A percentile compares a stretch with the other conserved stretches of the same genome.
Conservation (phyloP, 2,329 filamentous ascomycete species). For the Trichothecium roseum region DNA sequence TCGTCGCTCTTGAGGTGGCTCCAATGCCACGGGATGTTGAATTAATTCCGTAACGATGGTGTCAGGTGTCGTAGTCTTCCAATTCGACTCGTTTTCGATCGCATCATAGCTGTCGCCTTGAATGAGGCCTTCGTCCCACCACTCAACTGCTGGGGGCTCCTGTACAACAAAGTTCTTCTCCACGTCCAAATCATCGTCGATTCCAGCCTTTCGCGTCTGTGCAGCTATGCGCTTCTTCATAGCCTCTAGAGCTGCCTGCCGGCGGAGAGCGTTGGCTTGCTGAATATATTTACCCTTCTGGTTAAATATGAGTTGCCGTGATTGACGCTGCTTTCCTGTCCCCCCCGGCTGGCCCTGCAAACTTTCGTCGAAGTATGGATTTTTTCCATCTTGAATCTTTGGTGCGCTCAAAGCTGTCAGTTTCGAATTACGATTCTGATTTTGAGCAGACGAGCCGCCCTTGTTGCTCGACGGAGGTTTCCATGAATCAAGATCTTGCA, state of each 20-base stretch:
- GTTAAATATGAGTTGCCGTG: constrained; percentile 78
- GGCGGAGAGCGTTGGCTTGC: constrained; percentile 79
- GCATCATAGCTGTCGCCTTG: constrained; percentile 64
- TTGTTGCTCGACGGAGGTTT: constrained; percentile 30
- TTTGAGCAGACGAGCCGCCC: constrained; percentile 8
- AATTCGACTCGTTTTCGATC: constrained; percentile 51
- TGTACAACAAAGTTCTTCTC: constrained; percentile 86
- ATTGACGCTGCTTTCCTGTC: constrained; percentile 50
- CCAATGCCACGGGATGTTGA: constrained; percentile 83
- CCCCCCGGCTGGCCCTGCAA: constrained; percentile 47
- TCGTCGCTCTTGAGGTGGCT: constrained; percentile 84
- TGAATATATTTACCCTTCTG: constrained; percentile 96
- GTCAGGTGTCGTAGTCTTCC: constrained; percentile 70
- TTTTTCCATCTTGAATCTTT: constrained; percentile 3
- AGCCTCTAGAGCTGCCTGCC: constrained; percentile 79
- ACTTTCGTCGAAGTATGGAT: constrained; percentile 75
- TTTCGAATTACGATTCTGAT: not conserved
- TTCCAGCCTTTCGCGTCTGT: constrained; percentile 77
- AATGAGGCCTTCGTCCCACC: constrained; percentile 92
- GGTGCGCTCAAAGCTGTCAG: no score
- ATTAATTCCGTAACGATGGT: constrained; percentile 84
- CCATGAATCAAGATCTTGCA: constrained; percentile 46
- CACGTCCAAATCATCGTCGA: constrained; percentile 80
- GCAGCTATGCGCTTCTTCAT: constrained; percentile 92
- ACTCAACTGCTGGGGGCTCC: constrained; percentile 79